Evolutionary conservation across 495 filamentous ascomycete genomes (phyloP), one percentile per base, ranked within the genome.

Genomic region (Bryoglossum gracile): DNA sequence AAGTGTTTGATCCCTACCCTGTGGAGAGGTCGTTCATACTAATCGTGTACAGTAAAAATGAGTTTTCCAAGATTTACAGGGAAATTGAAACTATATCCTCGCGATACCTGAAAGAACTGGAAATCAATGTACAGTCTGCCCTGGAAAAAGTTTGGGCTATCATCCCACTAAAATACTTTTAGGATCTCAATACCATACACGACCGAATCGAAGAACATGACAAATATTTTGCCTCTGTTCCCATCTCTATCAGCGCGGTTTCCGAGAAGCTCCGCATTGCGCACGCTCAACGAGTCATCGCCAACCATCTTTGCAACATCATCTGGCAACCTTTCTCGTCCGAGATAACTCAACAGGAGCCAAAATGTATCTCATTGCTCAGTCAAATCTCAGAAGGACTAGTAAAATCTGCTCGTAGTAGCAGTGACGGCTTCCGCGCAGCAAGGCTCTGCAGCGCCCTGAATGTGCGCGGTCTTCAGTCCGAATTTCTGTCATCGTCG

Each of bases 241-340:
- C 54, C 32, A 34, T 56, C 28, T 49, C 46, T 23, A 22, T 43
- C 4, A 51, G 46, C 36, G 9, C 22, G 33, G 44, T 43, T 23
- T 56, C 54, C 19, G 33, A 17, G 16, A 10, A 37, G n/a, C 54
- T 56, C 18, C 54, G 43, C 2, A 56, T 48, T 8, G 48, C 48
- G 10, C 43, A 21, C 28, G 43, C 48, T 16, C 54, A 56, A 39
- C 2, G 8, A 23, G 33, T 56, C 48, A 56, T 56, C 17, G 48
- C 54, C 6, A 4, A 28, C 9, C 25, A 36, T 11, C 43, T 56
- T 13, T 38, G 38, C 19, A 17, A 48, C 16, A 30, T 43, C 34
- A 35, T 56, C 32, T 56, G 54, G 54, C 42, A 56, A 32, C 54
- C 54, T 38, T 52, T 56, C 40, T 48, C 46, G 37, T 56, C 43